Evolutionary conservation across 2,329 filamentous ascomycete genomes (phyloP).

Genomic region (Sporothrix euskadiensis): DNA sequence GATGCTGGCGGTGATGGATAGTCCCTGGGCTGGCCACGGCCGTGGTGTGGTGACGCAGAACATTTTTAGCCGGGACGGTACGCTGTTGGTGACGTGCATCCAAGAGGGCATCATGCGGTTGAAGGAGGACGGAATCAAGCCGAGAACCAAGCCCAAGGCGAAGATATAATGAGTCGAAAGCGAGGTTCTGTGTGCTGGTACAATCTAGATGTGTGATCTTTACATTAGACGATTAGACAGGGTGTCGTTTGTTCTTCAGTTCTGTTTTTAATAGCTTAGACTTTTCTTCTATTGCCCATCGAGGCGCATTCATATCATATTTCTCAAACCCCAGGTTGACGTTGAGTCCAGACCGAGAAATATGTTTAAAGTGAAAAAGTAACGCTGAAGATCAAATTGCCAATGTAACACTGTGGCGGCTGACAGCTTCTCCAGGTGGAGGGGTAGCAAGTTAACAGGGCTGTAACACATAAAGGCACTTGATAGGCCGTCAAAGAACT

Average conservation of each 20-base stretch:
- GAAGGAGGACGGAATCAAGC: not conserved
- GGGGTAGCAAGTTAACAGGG: not conserved
- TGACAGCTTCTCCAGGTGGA: not conserved
- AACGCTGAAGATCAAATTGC: not conserved
- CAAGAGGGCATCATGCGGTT: slow-evolving; percentile 63
- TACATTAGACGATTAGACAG: not conserved
- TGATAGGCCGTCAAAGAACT: not conserved
- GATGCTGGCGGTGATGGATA: slow-evolving; percentile 79
- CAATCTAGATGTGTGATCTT: not conserved
- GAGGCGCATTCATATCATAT: not conserved
- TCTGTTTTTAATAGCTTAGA: not conserved
- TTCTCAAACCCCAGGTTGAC: not conserved
- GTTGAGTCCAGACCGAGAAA: not conserved
- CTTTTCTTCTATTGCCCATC: not conserved
- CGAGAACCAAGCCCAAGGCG: not conserved
- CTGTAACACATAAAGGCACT: not conserved
- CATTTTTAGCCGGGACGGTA: slow-evolving; percentile 71
- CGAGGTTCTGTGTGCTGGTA: not conserved
- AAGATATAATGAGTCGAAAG: slow-evolving; percentile 5
- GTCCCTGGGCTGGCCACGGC: slow-evolving; percentile 76
- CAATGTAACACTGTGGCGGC: slow-evolving; percentile 1
- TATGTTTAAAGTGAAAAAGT: not conserved
- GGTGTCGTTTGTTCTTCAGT: not conserved
- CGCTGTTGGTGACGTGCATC: slow-evolving; percentile 73
- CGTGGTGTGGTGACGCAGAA: slow-evolving; percentile 73